Percentiles rank a stretch among this genome's conserved stretches.
phyloP scores from a whole-genome alignment of 495 filamentous ascomycete species.

The Hamigera avellanea region DNA sequence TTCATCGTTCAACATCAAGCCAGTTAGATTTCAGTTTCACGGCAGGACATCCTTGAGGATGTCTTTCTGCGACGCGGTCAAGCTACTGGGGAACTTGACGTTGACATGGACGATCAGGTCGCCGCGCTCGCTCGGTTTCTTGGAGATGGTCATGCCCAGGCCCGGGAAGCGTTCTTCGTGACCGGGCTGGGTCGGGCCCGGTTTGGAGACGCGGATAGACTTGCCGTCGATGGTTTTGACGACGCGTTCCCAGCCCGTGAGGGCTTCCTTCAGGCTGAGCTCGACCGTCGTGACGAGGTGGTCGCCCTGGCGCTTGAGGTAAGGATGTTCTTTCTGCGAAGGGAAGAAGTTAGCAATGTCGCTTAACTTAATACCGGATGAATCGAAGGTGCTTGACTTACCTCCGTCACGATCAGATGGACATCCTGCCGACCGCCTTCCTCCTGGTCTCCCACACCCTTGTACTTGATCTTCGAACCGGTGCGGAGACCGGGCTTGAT shows the following conservation, averaged over 20 bases:
- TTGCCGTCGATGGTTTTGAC: constrained; percentile 91
- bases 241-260: constrained; percentile 86
- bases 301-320: constrained; percentile 77
- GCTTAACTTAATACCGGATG: no score
- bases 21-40: constrained; percentile 6
- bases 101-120: constrained; percentile 85
- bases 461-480: constrained; percentile 95
- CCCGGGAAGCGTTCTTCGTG: constrained; percentile 69
- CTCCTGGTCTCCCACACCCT: constrained; percentile 90
- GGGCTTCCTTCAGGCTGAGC: constrained; percentile 85
- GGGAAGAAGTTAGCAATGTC: constrained; percentile 1
- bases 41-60: constrained; percentile 64
- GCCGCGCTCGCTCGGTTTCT: constrained; percentile 72
- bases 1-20: no score
- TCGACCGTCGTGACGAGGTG: constrained; percentile 68
- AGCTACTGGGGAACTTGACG: constrained; percentile 72
- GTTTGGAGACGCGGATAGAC: constrained; percentile 59
- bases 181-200: constrained; percentile 76
- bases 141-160: constrained; percentile 85
- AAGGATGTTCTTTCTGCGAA: constrained; percentile 71
- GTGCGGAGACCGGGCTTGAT: constrained; percentile 93
- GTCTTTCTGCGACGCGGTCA: constrained; percentile 67
- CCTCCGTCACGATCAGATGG: constrained; percentile 89
- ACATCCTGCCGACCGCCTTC: constrained; percentile 96
- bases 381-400: constrained; percentile 28